Evolutionary conservation across 768 basidiomycete species (phyloP), one percentile per base, ranked within the genome.

Genomic region (Trametes villosa): DNA sequence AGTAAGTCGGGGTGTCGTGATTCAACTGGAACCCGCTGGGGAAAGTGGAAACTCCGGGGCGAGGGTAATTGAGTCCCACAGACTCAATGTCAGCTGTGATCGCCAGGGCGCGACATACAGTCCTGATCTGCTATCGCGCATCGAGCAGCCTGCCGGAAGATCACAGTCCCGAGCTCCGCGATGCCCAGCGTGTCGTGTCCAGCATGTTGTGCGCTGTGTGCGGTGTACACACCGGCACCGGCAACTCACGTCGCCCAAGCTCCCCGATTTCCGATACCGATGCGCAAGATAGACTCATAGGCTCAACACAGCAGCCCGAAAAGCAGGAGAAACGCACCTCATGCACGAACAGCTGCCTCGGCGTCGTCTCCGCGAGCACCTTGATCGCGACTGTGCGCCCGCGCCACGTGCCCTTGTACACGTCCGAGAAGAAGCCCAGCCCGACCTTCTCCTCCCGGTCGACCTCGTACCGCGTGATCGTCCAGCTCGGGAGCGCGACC

Each of bases 391-490:
- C 26, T 79, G 78, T 3, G 78, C 81, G 31, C 3, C 13, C 22
- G 22, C 83, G 79, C 91, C 92, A 94, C 13, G 74, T 80, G 0
- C 91, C 92, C 20, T 80, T 78, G 73, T 88, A 92, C 7, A 94
- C 90, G 56, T 88, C 84, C 15, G 88, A 88, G 74, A 92, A 91
- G 74, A 83, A 87, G 0, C 92, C 91, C 18, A 84, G 67, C 4
- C 91, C 88, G 58, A 94, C 85, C 69, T 85, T 83, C 56, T 79
- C 75, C 36, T 86, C 87, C 3, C 85, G 82, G 56, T 88, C 86
- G 33, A 94, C 83, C 74, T 95, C 93, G 67, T 89, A 91, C 52
- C 85, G 85, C 47, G 90, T 92, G 65, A 92, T 91, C 3, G 90
- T 90, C 91, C 90, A 92, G 62, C 78, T 81, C 0, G 90, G 90